Evolutionary conservation across 164 flowering plant genomes (phyloP).

Genomic region (Berberis thunbergii): DNA sequence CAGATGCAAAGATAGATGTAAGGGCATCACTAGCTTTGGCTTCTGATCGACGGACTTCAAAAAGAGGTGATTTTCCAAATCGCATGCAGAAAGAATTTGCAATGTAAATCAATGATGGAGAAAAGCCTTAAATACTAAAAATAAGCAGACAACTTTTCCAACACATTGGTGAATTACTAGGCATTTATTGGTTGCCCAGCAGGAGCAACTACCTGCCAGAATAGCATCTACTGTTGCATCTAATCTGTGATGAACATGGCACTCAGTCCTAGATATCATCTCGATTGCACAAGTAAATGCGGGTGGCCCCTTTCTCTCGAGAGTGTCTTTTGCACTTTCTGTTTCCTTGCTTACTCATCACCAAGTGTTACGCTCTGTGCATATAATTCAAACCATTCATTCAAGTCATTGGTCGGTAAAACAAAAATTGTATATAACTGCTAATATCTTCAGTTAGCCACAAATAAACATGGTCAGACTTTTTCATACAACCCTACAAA

Average conservation of each 20-base stretch:
- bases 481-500: too few species aligned
- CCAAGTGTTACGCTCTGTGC: slow-evolving; percentile 94
- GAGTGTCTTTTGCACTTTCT: slow-evolving; percentile 97
- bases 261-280: slow-evolving; percentile 77
- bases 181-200: too few species aligned
- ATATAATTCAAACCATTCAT: background rate
- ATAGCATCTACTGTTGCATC: slow-evolving; percentile 94
- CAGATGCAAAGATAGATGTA: slow-evolving; percentile 17
- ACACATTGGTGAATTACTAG: background rate
- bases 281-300: slow-evolving; percentile 94
- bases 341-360: slow-evolving; percentile 90
- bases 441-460: too few species aligned
- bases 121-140: background rate
- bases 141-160: background rate
- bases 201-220: slow-evolving; percentile 19
- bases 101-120: background rate
- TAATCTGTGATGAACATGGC: slow-evolving; percentile 82
- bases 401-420: too few species aligned
- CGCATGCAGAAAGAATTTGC: slow-evolving; percentile 1
- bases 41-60: slow-evolving; percentile 64
- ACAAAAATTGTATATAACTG: too few species aligned
- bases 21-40: slow-evolving; percentile 25
- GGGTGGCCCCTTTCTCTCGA: slow-evolving; percentile 94
- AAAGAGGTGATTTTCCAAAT: slow-evolving; percentile 58
- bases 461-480: too few species aligned